Percentiles rank a stretch among this genome's conserved stretches.
These are phyloP conservation scores for Metschnikowia corniflorae DNA, from an alignment of 805 yeast genomes.

Conservation along the genomic window DNA sequence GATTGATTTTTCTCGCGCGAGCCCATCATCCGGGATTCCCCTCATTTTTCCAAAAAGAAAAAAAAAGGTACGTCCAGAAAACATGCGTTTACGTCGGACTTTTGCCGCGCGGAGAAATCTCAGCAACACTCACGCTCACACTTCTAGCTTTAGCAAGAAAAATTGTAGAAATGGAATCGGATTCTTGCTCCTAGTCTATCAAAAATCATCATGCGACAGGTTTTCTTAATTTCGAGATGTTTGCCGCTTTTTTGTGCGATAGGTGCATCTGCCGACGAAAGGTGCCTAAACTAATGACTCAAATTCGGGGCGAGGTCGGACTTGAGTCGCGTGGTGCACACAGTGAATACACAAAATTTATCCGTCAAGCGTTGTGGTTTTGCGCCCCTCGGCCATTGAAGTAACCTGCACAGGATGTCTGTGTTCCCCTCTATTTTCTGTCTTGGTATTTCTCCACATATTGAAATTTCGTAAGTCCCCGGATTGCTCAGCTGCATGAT, in stretches of 20 bases:
- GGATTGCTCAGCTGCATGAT: too few relatives aligned
- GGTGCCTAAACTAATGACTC: constrained; percentile 11
- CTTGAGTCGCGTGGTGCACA: constrained; percentile 17
- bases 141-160: too few relatives aligned
- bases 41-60: constrained; percentile 1
- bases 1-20: constrained; percentile 2
- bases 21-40: constrained; percentile 7
- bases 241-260: too few relatives aligned
- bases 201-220: neutral
- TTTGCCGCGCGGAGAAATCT: constrained; percentile 9
- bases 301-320: constrained; percentile 17
- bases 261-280: too few relatives aligned
- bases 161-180: too few relatives aligned
- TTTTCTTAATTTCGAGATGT: neutral
- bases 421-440: constrained; percentile 9
- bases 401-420: too few relatives aligned
- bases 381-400: constrained; percentile 6
- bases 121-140: too few relatives aligned
- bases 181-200: too few relatives aligned
- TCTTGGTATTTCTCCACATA: constrained; percentile 9
- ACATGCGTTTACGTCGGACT: constrained; percentile 3
- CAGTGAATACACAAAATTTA: constrained; percentile 3
- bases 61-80: constrained; percentile 2
- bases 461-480: too few relatives aligned
- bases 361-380: constrained; percentile 7